Evolutionary conservation across 495 filamentous ascomycete genomes (phyloP).

Genomic region (Podospora conica): DNA sequence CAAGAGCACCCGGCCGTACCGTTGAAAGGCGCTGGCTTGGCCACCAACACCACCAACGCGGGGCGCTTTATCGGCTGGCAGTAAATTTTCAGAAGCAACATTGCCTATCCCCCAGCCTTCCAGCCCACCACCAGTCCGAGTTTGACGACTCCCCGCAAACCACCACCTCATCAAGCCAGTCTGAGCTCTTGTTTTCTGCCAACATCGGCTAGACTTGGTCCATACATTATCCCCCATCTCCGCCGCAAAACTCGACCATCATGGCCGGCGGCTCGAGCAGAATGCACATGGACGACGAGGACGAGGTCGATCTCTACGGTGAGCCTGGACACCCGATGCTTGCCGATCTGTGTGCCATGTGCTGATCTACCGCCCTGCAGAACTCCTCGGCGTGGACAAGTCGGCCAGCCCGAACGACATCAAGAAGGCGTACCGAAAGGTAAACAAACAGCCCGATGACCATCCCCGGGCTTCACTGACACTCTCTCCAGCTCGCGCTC

Average conservation of each 20-base stretch:
- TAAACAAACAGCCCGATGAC: conserved; percentile 27
- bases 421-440: conserved; percentile 97
- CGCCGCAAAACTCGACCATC: conserved; percentile 17
- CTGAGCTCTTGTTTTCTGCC: background rate
- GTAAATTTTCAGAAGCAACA: background rate
- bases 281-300: conserved; percentile 33
- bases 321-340: conserved; percentile 19
- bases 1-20: background rate
- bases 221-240: background rate
- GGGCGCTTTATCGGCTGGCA: background rate
- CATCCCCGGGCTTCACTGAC: conserved; percentile 13
- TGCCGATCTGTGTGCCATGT: background rate
- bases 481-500: conserved; percentile 63
- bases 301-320: conserved; percentile 63
- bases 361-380: conserved; percentile 31
- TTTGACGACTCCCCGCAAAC: background rate
- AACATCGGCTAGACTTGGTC: background rate
- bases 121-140: background rate
- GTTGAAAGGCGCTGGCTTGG: background rate
- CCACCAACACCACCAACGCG: background rate
- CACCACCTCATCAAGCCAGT: background rate
- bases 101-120: background rate
- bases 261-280: conserved; percentile 36
- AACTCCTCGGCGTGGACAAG: conserved; percentile 68
- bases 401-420: conserved; percentile 74